phyloP scores from a whole-genome alignment of 495 filamentous ascomycete species.

The Parathielavia appendiculata region DNA sequence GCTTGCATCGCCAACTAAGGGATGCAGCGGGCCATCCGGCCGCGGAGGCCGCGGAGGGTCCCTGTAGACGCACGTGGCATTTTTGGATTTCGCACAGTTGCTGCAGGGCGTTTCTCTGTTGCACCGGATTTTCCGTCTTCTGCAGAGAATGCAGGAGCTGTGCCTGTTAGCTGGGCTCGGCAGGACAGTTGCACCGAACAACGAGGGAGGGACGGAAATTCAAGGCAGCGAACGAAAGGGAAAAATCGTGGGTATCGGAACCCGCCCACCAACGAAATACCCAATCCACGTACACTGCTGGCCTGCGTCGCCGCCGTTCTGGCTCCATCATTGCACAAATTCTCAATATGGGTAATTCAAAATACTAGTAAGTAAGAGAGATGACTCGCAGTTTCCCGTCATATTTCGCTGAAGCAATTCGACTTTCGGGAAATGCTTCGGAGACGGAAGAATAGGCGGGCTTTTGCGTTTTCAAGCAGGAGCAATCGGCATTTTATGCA shows the following conservation, averaged over 20 bases:
- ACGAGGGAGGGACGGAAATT: background rate
- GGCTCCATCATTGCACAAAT: background rate
- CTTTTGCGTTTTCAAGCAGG: background rate
- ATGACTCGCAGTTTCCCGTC: background rate
- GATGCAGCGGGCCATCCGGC: background rate
- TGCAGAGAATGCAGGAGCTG: constrained; percentile 33
- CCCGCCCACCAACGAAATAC: background rate
- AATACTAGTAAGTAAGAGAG: background rate
- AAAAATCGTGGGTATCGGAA: no score
- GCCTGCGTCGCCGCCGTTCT: constrained; percentile 13
- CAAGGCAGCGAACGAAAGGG: no score
- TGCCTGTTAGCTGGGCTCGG: background rate
- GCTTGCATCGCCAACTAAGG: background rate
- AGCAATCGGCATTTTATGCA: constrained; percentile 14
- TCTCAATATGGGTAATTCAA: background rate
- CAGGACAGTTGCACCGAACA: background rate
- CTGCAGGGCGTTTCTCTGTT: constrained; percentile 36
- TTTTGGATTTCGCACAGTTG: constrained; percentile 47
- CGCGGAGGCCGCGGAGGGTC: background rate
- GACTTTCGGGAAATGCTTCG: constrained; percentile 2
- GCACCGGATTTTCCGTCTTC: constrained; percentile 36
- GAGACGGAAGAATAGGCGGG: background rate
- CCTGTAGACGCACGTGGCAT: constrained; percentile 39
- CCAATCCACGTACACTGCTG: constrained; percentile 13
- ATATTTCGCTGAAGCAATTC: background rate